Evolutionary conservation across 768 basidiomycete genomes (phyloP).

Genomic region (Tephrocybe rancida): DNA sequence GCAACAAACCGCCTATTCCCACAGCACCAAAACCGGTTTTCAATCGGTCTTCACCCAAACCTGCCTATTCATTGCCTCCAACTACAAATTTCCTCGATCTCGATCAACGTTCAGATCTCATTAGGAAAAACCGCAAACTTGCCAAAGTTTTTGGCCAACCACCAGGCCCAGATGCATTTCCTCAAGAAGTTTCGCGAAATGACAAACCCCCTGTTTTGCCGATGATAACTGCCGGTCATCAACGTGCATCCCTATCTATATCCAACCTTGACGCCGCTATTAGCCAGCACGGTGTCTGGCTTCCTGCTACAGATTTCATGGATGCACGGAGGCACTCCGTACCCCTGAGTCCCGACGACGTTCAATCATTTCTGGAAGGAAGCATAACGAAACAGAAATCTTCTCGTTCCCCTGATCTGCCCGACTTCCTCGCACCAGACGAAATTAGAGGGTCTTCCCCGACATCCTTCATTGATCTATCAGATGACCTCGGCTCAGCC

Average conservation of each 20-base stretch:
- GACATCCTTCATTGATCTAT: constrained; percentile 67
- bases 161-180: constrained; percentile 48
- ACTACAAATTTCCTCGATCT: constrained; percentile 70
- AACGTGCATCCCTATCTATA: constrained; percentile 23
- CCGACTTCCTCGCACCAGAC: constrained; percentile 19
- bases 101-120: constrained; percentile 69
- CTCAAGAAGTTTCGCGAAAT: constrained; percentile 19
- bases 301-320: constrained; percentile 23
- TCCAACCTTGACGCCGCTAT: constrained; percentile 19
- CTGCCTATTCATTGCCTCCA: constrained; percentile 50
- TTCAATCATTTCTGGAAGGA: constrained; percentile 30
- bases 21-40: constrained; percentile 50
- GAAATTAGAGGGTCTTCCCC: constrained; percentile 33
- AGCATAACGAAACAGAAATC: constrained; percentile 15
- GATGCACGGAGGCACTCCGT: constrained; percentile 55
- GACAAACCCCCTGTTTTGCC: constrained; percentile 14
- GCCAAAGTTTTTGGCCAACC: constrained; percentile 78
- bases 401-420: constrained; percentile 20
- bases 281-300: constrained; percentile 30
- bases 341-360: constrained; percentile 51
- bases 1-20: constrained; percentile 44
- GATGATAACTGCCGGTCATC: constrained; percentile 20
- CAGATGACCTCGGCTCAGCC: constrained; percentile 54
- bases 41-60: constrained; percentile 31
- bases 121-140: constrained; percentile 76